phyloP scores from a whole-genome alignment of 2,329 filamentous ascomycete genomes.

The Plectosphaerella sp. region DNA sequence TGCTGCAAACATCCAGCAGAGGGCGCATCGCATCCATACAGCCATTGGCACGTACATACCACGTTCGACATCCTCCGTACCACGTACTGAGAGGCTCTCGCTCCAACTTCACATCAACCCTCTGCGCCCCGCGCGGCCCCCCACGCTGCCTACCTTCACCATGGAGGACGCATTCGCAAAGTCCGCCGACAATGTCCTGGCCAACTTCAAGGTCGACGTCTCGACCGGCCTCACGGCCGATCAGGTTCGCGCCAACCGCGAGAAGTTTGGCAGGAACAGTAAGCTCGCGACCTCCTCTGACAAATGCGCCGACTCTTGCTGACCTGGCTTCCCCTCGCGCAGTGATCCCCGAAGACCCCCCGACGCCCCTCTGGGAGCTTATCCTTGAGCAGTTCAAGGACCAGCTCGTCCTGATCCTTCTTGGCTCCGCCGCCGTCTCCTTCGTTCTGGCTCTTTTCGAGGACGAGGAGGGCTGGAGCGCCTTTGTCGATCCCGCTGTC shows the following conservation, averaged over 20 bases:
- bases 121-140: not conserved
- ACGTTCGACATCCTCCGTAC: not conserved
- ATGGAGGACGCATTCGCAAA: slow-evolving; percentile 64
- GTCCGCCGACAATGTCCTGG: slow-evolving; percentile 54
- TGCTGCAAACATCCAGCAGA: not conserved
- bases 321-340: slow-evolving; percentile 6
- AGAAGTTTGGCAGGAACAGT: slow-evolving; percentile 65
- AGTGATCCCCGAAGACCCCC: slow-evolving; percentile 79
- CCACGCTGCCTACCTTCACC: slow-evolving; percentile 5
- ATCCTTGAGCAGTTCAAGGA: slow-evolving; percentile 99
- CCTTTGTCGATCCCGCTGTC: slow-evolving; percentile 93
- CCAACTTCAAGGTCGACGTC: slow-evolving; percentile 52
- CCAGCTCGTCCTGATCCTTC: slow-evolving; percentile 90
- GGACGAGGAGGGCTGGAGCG: slow-evolving; percentile 89
- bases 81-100: not conserved
- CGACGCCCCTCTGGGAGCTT: slow-evolving; percentile 92
- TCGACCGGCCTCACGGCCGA: slow-evolving; percentile 51
- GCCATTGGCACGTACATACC: not conserved
- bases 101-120: not conserved
- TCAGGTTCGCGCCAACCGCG: slow-evolving; percentile 51
- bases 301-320: slow-evolving; percentile 7
- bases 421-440: slow-evolving; percentile 88
- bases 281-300: slow-evolving; percentile 20
- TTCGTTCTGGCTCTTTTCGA: slow-evolving; percentile 93
- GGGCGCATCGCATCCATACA: not conserved